Evolutionary conservation across 2,329 filamentous ascomycete species (phyloP), one percentile per base, ranked within the genome.

Genomic region (Leptographium wingfieldii): DNA sequence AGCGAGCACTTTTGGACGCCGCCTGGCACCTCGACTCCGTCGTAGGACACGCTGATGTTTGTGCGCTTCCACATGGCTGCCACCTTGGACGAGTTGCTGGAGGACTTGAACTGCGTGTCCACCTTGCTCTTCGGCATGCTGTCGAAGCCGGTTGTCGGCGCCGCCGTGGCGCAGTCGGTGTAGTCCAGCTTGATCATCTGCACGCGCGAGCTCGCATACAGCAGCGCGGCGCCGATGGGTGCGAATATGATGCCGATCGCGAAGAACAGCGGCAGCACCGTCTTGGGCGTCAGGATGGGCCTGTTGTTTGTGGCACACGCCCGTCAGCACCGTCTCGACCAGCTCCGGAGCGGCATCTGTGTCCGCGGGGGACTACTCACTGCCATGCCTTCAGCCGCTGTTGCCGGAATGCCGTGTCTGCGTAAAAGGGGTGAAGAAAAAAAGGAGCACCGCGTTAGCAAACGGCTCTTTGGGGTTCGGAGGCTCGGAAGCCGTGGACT

Each of bases 371-470:
- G 58, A 66, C 54, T 51, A 82, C 90, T 74, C 79, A 95, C 87
- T 99, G 94, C 94, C 94, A 99, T 77, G 94, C 94, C 76, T 97
- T 96, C 73, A 99, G 76, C 71, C 94, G 86, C 75, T 99, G 94
- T 72, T 99, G 94, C 68, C 94, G 84, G 72, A 97, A 99, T 12
- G 94, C 94, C 62, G 92, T 97, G 76, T 97, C 90, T 95, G 43
- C 53, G 16, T n/a, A 33, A 12, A 33, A 9, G 31, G 14, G 19
- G 33, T 31, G 29, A 31, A 6, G 5, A 40, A 22, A 52, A 31
- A 35, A 35, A 9, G 65, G 14, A 40, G 14, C 38, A 16, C 10
- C 12, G 38, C 38, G 57, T 59, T 22, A 55, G 35, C 54, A n/a
- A 49, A 27, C 14, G n/a, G 4, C 10, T 31, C 16, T 10, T 22